Conservation (phyloP, 2,329 filamentous ascomycete genomes). For the Pseudogymnoascus sp. region DNA sequence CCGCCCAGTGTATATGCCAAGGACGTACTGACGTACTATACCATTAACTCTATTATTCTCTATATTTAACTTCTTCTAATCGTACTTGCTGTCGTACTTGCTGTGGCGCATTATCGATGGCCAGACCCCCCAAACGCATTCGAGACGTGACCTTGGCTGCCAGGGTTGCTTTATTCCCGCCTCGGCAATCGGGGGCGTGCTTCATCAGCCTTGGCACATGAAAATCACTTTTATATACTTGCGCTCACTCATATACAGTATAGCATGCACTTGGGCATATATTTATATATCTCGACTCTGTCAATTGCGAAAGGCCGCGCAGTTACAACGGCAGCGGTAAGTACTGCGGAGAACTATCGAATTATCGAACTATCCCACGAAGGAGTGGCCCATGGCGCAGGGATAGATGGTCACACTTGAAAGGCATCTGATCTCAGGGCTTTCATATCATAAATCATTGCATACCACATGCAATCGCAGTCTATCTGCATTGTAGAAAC, state of each 20-base stretch:
- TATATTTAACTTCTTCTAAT: neutral
- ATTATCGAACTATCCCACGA: neutral
- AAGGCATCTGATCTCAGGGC: neutral
- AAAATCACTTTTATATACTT: neutral
- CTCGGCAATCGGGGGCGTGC: neutral
- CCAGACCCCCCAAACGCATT: neutral
- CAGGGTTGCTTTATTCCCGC: neutral
- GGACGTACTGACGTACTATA: neutral
- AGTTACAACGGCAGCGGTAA: neutral
- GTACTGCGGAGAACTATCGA: neutral
- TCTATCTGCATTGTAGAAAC: neutral
- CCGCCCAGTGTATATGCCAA: neutral
- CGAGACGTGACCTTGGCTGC: neutral
- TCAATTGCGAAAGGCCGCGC: neutral
- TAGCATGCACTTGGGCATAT: neutral
- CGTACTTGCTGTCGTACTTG: neutral
- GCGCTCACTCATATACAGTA: neutral
- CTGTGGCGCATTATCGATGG: neutral
- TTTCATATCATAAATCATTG: conserved; percentile 1
- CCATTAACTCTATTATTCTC: neutral
- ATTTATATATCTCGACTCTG: neutral
- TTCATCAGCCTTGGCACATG: neutral
- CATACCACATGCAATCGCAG: neutral
- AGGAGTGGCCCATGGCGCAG: neutral
- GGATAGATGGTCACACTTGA: neutral